Evolutionary conservation across 148 eudicot genomes (phyloP).

Genomic region (Heliosperma pusillum): DNA sequence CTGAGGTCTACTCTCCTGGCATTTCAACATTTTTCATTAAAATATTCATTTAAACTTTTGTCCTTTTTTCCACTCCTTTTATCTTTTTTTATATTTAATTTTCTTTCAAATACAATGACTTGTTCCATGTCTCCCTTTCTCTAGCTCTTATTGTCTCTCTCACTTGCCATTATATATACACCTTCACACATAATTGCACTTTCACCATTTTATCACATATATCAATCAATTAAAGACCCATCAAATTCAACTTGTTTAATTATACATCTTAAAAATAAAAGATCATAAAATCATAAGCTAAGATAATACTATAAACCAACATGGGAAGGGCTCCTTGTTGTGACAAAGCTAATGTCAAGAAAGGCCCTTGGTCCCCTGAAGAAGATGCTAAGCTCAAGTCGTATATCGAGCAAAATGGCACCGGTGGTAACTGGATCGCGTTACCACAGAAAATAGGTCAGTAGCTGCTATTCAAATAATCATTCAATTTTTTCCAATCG

Average conservation of each 20-base stretch:
- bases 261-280: neutral
- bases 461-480: neutral
- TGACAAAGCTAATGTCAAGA: conserved; percentile 65
- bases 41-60: conserved; percentile 29
- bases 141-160: too few species aligned
- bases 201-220: conserved; percentile 15
- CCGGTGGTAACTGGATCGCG: conserved; percentile 64
- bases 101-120: conserved; percentile 45
- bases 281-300: neutral
- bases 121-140: conserved; percentile 46
- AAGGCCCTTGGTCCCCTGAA: conserved; percentile 68
- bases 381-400: conserved; percentile 55
- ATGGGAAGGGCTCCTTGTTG: conserved; percentile 73
- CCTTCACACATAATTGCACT: conserved; percentile 21
- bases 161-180: conserved; percentile 25
- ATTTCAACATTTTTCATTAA: conserved; percentile 40
- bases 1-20: conserved; percentile 37
- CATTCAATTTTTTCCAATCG: neutral
- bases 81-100: neutral
- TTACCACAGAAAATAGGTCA: conserved; percentile 57
- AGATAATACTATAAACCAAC: neutral
- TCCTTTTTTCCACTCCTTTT: conserved; percentile 27
- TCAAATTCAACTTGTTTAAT: neutral
- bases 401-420: conserved; percentile 46
- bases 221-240: neutral